Evolutionary conservation across 306 rosid genomes (phyloP), one percentile per base, ranked within the genome.

Genomic region (Casuarina cunninghamiana): DNA sequence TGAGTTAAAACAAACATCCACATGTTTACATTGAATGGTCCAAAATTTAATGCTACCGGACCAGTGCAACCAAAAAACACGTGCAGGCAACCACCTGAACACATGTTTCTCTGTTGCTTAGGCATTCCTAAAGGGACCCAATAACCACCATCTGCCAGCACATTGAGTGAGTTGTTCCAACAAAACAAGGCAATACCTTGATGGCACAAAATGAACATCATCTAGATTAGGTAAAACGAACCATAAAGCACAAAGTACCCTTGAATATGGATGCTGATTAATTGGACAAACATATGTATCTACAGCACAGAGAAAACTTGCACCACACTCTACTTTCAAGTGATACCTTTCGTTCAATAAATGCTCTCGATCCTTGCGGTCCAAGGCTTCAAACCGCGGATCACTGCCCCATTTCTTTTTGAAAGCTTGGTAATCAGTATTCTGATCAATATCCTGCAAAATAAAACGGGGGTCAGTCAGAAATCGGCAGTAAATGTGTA

Each of bases 281-380:
- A 53, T 57, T 21, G 67, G 66, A 69, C 57, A 83, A 35, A 50
- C 72, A 75, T 73, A 71, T 48, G 73, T 78, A 72, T 44, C 73
- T 16, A 77, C 67, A 35, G 39, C 8, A 39, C 68, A 41, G 1
- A 75, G 69, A 66, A 80, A 75, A 62, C 54, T 37, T 35, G 37
- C 39, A 17, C 43, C 54, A 75, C 39, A 68, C 60, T 61, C 73
- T 78, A 76, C 77, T 60, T 48, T 51, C 35, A 78, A 45, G 80
- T 32, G 76, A 82, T 85, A 95, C 98, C 99, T 95, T 85, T 95
- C 99, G 73, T 83, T 93, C 80, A 95, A 86, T 66, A 95, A 82
- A 76, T 93, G 87, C 87, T 95, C 97, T 54, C 91, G 92, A 54
- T 95, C 99, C 84, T 90, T 95, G 89, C 97, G 97, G 77, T 95